Evolutionary conservation across 129 eudicot species (phyloP), one percentile per base, ranked within the genome.

Genomic region (Daucus carota): DNA sequence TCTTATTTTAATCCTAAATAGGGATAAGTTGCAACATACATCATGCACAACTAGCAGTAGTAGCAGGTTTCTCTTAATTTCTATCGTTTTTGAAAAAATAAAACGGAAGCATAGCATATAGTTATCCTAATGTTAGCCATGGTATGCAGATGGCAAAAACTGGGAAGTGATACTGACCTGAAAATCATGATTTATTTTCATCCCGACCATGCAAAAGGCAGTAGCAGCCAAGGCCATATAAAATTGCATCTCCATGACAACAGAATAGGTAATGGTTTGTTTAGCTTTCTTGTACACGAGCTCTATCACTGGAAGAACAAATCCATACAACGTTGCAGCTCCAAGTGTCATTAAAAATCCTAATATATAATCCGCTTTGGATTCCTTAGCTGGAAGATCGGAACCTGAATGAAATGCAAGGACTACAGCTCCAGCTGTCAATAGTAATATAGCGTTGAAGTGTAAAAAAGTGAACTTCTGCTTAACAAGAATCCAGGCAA

Each of bases 201-300:
- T 71, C 31, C 75, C 75, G 1, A 43, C 38, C 1, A 71, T 10
- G 38, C 75, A 71, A 38, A 71, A 43, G 38, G 0, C 54, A 43
- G 75, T 71, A 71, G 75, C 75, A 71, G 29, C 16, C 0, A 7
- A 15, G 57, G 75, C 75, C 75, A 71, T 71, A 26, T 42, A 12
- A 14, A 71, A 22, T 18, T 71, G 75, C 75, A 43, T 71, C 75
- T 71, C 75, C 75, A 71, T 71, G 75, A 71, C 75, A 28, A 71
- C 36, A 16, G 75, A 71, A 43, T 71, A 71, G 43, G 75, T 71
- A 14, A 71, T 71, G 5, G 57, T 6, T 16, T 71, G 54, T 71
- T 71, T 43, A 43, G 75, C 75, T 71, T 43, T 71, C 24, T 71
- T 71, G 75, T 71, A 71, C 57, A 71, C 4, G 31, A 71, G 57